Conservation (phyloP, 2,329 filamentous ascomycete genomes). For the Ophiostoma australiae region DNA sequence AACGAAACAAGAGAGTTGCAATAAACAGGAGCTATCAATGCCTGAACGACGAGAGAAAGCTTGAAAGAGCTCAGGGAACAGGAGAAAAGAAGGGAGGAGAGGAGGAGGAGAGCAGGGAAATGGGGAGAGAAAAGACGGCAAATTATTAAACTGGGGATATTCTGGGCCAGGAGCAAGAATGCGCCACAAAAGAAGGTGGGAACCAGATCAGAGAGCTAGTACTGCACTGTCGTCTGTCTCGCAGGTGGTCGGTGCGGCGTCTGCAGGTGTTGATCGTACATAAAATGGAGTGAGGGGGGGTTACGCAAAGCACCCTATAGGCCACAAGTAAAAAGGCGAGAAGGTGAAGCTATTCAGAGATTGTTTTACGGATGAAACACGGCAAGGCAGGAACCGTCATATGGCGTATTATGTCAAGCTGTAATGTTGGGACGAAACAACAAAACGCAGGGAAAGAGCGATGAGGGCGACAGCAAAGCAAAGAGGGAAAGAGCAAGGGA, state of each 20-base stretch:
- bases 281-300: not conserved
- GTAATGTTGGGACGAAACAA: not conserved
- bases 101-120: not conserved
- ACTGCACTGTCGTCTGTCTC: not conserved
- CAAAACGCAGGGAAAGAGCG: slow-evolving; percentile 2
- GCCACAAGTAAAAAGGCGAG: not conserved
- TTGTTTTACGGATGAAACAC: not conserved
- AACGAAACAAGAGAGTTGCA: slow-evolving; percentile 6
- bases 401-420: not conserved
- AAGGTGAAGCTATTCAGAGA: slow-evolving; percentile 5
- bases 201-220: slow-evolving; percentile 14
- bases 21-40: slow-evolving; percentile 14
- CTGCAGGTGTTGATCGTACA: not conserved
- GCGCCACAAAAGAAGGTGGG: slow-evolving; percentile 20
- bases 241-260: slow-evolving; percentile 13
- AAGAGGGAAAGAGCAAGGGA: slow-evolving; percentile 20
- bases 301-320: not conserved
- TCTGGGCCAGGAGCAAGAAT: slow-evolving; percentile 17
- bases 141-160: slow-evolving; percentile 22
- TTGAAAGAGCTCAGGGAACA: slow-evolving; percentile 17
- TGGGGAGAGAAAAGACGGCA: slow-evolving; percentile 14
- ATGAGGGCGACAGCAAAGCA: slow-evolving; percentile 1
- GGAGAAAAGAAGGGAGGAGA: slow-evolving; percentile 16
- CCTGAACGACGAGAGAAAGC: slow-evolving; percentile 9
- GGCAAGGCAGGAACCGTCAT: not conserved